Base-by-base conservation (phyloP, 306 rosid genomes). In the Lablab purpureus region DNA sequence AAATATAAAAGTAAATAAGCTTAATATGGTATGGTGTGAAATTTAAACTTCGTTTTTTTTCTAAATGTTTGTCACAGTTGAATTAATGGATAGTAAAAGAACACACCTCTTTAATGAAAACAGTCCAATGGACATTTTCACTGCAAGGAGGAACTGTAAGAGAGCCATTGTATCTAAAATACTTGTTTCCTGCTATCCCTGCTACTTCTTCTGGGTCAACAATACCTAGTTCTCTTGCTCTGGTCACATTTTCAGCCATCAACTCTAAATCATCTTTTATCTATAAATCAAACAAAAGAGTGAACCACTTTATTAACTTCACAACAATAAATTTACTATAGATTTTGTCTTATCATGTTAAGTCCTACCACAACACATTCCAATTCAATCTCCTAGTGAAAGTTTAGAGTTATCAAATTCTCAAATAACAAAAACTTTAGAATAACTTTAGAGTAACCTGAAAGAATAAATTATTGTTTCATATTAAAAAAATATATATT, bases 131-230 rank as follows among this genome's bases (percentile, higher is more conserved):
- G 9, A 63, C 69, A 63, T 34, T 34, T 34, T 63, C 15, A 63
- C 0, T 0, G 69, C 69, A 63, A 17, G 69, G 69, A 63, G 69
- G 46, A 63, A 3, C 7, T 0, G 46, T 63, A n/a, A 63, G 69
- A 34, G 69, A 63, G 34, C 69, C 69, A 63, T 63, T 34, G 4
- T 32, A 63, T 63, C 69, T 63, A 34, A 63, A 63, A 63, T 63
- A 63, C 0, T 36, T 66, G 10, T n/a, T 9, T 23, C 46, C n/a
- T 5, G 47, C 8, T 34, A 66, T 37, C 25, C 69, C 46, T 34
- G 69, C 5, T n/a, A 63, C 19, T 1, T 63, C 25, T 1, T 63
- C 69, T 32, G 69, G 69, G 45, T 63, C 69, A 17, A 34, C 47
- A 32, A 34, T 9, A 9, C 69, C 69, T 34, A 32, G 23, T 28